These are phyloP conservation scores for Ceratocystis alfenasii DNA, from an alignment of 2,329 filamentous ascomycete genomes.

Conservation along the genomic window DNA sequence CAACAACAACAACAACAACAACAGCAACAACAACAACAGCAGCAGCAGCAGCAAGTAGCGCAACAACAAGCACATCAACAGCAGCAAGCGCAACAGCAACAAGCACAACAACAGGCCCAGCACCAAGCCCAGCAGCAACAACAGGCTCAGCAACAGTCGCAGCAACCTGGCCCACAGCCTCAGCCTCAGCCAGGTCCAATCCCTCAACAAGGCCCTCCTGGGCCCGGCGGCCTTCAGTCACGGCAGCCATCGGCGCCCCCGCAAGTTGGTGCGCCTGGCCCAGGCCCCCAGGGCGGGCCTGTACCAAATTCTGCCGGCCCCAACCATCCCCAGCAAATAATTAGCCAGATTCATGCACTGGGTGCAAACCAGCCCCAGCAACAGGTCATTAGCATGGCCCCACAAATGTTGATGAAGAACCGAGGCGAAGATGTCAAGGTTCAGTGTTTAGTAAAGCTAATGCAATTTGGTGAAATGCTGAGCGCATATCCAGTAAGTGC, in stretches of 20 bases:
- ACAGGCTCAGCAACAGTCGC: slow-evolving; percentile 26
- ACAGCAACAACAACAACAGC: slow-evolving; percentile 31
- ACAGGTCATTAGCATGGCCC: slow-evolving; percentile 28
- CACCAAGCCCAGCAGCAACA: slow-evolving; percentile 28
- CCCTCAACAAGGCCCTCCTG: slow-evolving; percentile 5
- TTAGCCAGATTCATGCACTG: slow-evolving; percentile 5
- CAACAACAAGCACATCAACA: slow-evolving; percentile 31
- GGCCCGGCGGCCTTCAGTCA: slow-evolving; percentile 6
- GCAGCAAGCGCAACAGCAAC: slow-evolving; percentile 30
- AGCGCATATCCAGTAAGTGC: slow-evolving; percentile 43
- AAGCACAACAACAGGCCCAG: slow-evolving; percentile 31
- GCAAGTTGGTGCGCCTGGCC: slow-evolving; percentile 17
- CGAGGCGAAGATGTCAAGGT: slow-evolving; percentile 39
- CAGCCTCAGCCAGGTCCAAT: slow-evolving; percentile 30
- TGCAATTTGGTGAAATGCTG: slow-evolving; percentile 52
- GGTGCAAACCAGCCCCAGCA: slow-evolving; percentile 30
- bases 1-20: slow-evolving; percentile 30
- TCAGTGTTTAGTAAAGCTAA: slow-evolving; percentile 46
- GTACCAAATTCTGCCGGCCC: slow-evolving; percentile 10
- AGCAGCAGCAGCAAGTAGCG: slow-evolving; percentile 26
- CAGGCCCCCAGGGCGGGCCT: slow-evolving; percentile 4
- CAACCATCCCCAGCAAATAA: slow-evolving; percentile 14
- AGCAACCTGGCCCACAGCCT: slow-evolving; percentile 5
- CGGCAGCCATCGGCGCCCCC: slow-evolving; percentile 16
- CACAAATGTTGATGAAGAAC: slow-evolving; percentile 9